These are phyloP conservation scores for Salix caprea DNA, from an alignment of 345 rosid genomes.

Conservation along the genomic window DNA sequence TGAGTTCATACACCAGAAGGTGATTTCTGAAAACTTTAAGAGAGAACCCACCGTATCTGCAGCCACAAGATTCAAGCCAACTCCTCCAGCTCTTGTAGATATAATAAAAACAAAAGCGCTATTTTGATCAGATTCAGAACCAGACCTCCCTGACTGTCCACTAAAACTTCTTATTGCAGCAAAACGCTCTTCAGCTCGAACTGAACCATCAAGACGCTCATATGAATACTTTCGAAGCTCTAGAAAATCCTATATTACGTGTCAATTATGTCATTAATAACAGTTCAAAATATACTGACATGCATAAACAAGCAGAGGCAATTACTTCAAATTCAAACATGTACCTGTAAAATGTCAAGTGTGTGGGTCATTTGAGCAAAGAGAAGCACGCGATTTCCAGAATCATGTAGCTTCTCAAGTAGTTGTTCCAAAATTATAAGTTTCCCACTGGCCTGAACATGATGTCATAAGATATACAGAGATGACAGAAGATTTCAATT, in stretches of 20 bases:
- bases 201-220: conserved; percentile 95
- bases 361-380: conserved; percentile 93
- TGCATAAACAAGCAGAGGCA: conserved; percentile 1
- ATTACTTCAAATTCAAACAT: not conserved
- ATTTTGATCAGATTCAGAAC: conserved; percentile 37
- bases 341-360: conserved; percentile 87
- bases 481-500: not conserved
- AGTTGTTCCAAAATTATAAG: conserved; percentile 69
- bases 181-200: conserved; percentile 92
- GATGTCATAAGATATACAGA: not conserved
- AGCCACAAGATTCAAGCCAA: conserved; percentile 89
- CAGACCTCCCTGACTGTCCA: conserved; percentile 23
- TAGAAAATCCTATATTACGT: conserved; percentile 59
- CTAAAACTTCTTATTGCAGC: conserved; percentile 86
- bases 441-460: conserved; percentile 73
- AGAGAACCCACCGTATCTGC: conserved; percentile 72
- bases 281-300: not conserved
- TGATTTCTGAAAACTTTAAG: not conserved
- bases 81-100: conserved; percentile 96
- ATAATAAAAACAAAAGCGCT: conserved; percentile 78
- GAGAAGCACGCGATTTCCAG: conserved; percentile 80
- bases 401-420: conserved; percentile 52
- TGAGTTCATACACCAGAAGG: not conserved
- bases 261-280: not conserved
- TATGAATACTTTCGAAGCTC: conserved; percentile 77